These are phyloP conservation scores for Quercus alba DNA, from an alignment of 306 rosid species.

Conservation along the genomic window DNA sequence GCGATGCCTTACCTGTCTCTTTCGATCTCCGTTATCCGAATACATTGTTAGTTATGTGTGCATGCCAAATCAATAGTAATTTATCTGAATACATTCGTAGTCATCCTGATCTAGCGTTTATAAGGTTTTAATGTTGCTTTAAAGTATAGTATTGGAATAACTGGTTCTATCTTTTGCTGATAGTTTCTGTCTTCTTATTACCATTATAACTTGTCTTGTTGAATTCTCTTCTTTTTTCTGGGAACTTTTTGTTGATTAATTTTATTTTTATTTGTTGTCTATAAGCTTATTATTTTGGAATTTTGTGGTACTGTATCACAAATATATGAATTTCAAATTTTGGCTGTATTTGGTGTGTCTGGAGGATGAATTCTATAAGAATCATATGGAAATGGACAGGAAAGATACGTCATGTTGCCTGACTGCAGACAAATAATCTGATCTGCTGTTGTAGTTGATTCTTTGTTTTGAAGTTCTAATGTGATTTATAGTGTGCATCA, in stretches of 20 bases:
- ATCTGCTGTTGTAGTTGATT: constrained; percentile 3
- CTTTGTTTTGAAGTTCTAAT: constrained; percentile 13
- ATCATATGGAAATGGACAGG: neutral
- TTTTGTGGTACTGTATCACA: neutral
- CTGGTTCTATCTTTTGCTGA: neutral
- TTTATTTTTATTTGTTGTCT: neutral
- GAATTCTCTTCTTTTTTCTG: constrained; percentile 8
- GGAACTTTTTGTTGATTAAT: neutral
- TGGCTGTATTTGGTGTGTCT: neutral
- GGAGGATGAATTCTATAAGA: neutral
- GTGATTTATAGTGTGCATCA: constrained; percentile 3
- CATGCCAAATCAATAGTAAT: constrained; percentile 39
- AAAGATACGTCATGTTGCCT: constrained; percentile 9
- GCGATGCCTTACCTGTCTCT: constrained; percentile 18
- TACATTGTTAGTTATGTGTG: constrained; percentile 36
- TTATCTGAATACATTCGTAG: constrained; percentile 37
- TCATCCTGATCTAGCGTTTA: constrained; percentile 37
- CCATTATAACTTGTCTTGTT: neutral
- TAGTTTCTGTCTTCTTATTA: neutral
- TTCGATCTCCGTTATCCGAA: constrained; percentile 28
- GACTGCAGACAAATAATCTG: neutral
- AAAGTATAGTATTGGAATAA: neutral
- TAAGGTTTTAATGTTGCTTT: constrained; percentile 39
- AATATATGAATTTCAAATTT: neutral
- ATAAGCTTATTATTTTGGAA: neutral